Base-by-base conservation (phyloP, 768 basidiomycete species). In the Hericium coralloides region DNA sequence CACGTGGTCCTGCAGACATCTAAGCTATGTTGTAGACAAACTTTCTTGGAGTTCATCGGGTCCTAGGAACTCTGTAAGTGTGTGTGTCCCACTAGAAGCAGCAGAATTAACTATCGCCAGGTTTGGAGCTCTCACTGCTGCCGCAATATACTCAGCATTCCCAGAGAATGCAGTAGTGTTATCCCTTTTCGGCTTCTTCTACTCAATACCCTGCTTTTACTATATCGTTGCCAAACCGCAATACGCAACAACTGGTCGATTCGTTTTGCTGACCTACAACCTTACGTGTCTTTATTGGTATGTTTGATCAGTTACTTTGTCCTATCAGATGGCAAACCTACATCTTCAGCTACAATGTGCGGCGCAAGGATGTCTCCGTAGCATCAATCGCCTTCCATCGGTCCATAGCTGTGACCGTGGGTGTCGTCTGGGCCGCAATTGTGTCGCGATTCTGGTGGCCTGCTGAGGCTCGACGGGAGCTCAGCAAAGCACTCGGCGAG, bases 371-470 rank as follows among this genome's bases (percentile, higher is more conserved):
- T 59, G 74, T 84, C 2, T 79, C 83, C 2, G 85, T 90, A 0
- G 61, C 82, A 37, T 70, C 80, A 31, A 82, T 97, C 53, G 95
- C 93, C 0, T 74, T 79, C 36, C 82, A 86, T 64, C 86, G 97
- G 49, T 86, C 86, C 1, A 62, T 87, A 4, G 80, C 95, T 36
- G 95, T 99, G 18, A 87, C 79, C 0, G 79, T 80, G 7, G 97
- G 95, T 8, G 91, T 94, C 2, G 66, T 95, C 1, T 98, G 91
- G 89, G 94, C 94, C 0, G 80, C 85, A 3, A 71, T 98, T 51
- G 84, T 97, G 20, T 93, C 91, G 4, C 76, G 92, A 49, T 87
- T 87, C 60, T 93, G 94, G 89, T 98, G 95, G 95, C 97, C 97
- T 1, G 82, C 89, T 9, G 95, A 97, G 65, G 97, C 97, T 0